Conservation (phyloP, 495 filamentous ascomycete genomes). For the Penicillium macrosclerotiorum region DNA sequence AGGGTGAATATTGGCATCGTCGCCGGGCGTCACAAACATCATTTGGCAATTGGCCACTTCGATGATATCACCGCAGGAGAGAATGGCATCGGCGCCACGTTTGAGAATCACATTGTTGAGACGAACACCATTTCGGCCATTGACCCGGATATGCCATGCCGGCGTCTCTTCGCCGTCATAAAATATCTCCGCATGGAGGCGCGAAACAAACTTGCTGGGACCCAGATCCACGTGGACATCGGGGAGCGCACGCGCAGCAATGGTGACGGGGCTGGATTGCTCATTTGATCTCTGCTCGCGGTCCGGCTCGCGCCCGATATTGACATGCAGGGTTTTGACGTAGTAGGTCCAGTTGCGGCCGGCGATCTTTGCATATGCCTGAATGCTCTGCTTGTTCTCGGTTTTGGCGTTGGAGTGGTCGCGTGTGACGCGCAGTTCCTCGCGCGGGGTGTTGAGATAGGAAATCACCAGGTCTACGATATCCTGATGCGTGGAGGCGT, state of each 20-base stretch:
- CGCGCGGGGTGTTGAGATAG: constrained; percentile 57
- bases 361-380: constrained; percentile 91
- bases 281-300: constrained; percentile 42
- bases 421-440: constrained; percentile 64
- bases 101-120: constrained; percentile 70
- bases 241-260: constrained; percentile 43
- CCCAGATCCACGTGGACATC: constrained; percentile 88
- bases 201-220: constrained; percentile 87
- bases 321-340: constrained; percentile 72
- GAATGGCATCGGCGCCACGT: constrained; percentile 57
- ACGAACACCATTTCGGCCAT: constrained; percentile 86
- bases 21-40: constrained; percentile 90
- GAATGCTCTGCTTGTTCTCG: constrained; percentile 67
- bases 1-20: constrained; percentile 57
- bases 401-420: constrained; percentile 74
- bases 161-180: constrained; percentile 64
- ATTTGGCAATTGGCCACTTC: constrained; percentile 91
- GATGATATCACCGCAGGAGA: constrained; percentile 83
- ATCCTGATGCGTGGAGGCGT: constrained; percentile 55
- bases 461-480: constrained; percentile 73
- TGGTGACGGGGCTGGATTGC: constrained; percentile 45
- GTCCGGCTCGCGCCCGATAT: constrained; percentile 81
- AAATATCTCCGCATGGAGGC: constrained; percentile 80
- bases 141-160: constrained; percentile 78
- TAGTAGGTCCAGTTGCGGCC: constrained; percentile 95